Conservation (phyloP, 257 asterid genomes). For the Nicotiana sylvestris region DNA sequence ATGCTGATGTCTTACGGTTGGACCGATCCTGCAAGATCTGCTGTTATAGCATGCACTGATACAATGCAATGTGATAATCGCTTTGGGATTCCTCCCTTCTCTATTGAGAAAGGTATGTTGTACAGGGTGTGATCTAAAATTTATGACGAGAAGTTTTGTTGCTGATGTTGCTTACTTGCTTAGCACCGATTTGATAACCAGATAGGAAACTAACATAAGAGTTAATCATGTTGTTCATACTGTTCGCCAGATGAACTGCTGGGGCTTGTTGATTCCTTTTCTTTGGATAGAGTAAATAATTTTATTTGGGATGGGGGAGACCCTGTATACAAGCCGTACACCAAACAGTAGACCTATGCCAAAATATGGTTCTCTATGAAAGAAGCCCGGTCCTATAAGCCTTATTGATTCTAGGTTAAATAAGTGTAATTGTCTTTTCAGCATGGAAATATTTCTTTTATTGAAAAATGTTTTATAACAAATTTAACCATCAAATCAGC, state of each 20-base stretch:
- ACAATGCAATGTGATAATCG: constrained; percentile 51
- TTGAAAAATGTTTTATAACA: background rate
- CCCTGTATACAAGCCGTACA: background rate
- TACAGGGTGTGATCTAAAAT: constrained; percentile 7
- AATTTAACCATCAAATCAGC: background rate
- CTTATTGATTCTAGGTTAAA: background rate
- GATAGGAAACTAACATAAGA: background rate
- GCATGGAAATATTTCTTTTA: background rate
- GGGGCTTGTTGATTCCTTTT: background rate
- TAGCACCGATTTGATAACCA: background rate
- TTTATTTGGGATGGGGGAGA: background rate
- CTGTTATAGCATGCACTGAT: constrained; percentile 32
- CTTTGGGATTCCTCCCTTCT: constrained; percentile 93
- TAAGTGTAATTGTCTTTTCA: background rate
- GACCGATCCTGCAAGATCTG: constrained; percentile 47
- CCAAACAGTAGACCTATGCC: background rate
- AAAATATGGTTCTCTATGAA: background rate
- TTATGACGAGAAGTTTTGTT: background rate
- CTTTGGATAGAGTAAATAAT: background rate
- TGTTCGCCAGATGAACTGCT: background rate
- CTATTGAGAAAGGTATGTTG: constrained; percentile 67
- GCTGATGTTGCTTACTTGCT: constrained; percentile 7
- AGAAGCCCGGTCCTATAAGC: background rate
- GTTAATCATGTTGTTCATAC: background rate
- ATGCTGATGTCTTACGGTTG: constrained; percentile 62